A percentile compares a stretch with the other conserved stretches of the same genome.
These are phyloP conservation scores for Ettlia oleoabundans DNA, from an alignment of 139 green algal species.

Conservation along the genomic window DNA sequence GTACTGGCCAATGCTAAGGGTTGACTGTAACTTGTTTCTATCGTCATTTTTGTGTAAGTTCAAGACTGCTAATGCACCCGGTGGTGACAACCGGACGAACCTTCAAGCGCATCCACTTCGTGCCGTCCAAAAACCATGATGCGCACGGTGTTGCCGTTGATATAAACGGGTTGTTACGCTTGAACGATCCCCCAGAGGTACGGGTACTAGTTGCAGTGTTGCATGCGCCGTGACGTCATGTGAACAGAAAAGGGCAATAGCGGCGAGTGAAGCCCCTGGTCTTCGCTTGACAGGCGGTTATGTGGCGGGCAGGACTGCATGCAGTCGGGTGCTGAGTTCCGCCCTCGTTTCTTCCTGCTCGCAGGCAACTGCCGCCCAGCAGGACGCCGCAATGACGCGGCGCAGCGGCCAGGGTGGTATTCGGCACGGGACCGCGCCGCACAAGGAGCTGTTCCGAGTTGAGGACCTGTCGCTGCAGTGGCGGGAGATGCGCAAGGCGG, in stretches of 20 bases:
- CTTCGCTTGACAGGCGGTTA: too few relatives aligned
- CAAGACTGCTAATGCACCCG: too few relatives aligned
- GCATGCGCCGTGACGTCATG: not conserved
- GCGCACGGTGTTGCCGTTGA: slow-evolving; percentile 40
- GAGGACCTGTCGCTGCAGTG: slow-evolving; percentile 60
- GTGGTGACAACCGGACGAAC: not conserved
- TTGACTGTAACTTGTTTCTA: too few relatives aligned
- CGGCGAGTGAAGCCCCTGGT: too few relatives aligned
- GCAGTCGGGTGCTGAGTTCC: too few relatives aligned
- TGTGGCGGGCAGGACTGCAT: too few relatives aligned
- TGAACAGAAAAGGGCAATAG: too few relatives aligned
- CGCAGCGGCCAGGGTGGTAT: not conserved
- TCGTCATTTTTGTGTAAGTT: too few relatives aligned
- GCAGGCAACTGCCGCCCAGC: not conserved
- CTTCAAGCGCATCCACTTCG: slow-evolving; percentile 68
- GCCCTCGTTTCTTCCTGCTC: too few relatives aligned
- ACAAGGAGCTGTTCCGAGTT: slow-evolving; percentile 60
- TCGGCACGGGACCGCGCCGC: not conserved
- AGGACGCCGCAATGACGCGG: not conserved
- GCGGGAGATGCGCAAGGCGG: slow-evolving; percentile 51
- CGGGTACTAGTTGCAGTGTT: slow-evolving; percentile 16
- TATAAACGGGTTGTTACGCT: slow-evolving; percentile 54
- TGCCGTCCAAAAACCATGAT: slow-evolving; percentile 62
- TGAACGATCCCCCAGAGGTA: slow-evolving; percentile 62
- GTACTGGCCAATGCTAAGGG: too few relatives aligned